phyloP scores from a whole-genome alignment of 495 filamentous ascomycete genomes.

The Elasticomyces elasticus region DNA sequence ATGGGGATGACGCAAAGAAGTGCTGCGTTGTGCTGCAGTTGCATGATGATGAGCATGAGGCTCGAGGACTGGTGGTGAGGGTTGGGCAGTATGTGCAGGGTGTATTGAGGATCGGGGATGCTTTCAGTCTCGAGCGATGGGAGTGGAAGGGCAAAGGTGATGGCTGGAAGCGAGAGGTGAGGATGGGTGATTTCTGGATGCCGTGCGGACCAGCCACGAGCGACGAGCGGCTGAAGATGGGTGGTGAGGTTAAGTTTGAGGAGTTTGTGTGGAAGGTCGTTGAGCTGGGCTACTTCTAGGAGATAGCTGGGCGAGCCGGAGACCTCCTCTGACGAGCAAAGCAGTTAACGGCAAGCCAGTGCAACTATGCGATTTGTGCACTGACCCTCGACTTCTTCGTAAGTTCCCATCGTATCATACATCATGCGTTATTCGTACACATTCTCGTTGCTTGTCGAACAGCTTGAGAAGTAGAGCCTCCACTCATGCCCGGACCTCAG shows the following conservation, averaged over 20 bases:
- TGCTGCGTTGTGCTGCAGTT: constrained; percentile 9
- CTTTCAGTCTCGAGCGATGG: constrained; percentile 39
- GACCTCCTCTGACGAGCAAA: too few species aligned
- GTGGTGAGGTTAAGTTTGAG: constrained; percentile 14
- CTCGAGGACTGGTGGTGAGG: constrained; percentile 38
- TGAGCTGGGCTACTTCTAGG: constrained; percentile 7
- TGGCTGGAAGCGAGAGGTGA: constrained; percentile 13
- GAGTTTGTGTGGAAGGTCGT: constrained; percentile 16
- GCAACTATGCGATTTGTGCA: too few species aligned
- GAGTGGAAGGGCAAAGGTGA: constrained; percentile 7
- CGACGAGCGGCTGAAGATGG: constrained; percentile 6
- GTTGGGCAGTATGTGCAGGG: constrained; percentile 42
- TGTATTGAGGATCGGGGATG: constrained; percentile 33
- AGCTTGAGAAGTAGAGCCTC: background rate
- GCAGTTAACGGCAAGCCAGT: too few species aligned
- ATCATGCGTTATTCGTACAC: background rate
- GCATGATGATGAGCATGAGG: constrained; percentile 21
- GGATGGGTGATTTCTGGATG: constrained; percentile 14
- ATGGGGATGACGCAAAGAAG: constrained; percentile 12
- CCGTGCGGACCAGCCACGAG: constrained; percentile 12
- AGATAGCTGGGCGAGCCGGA: too few species aligned
- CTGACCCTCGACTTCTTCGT: too few species aligned
- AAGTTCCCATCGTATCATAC: background rate
- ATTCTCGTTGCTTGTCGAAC: background rate
- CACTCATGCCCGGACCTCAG: background rate